These are phyloP conservation scores for Plasmodium cynomolgi DNA, from an alignment of 169 alveolate species.

Conservation along the genomic window DNA sequence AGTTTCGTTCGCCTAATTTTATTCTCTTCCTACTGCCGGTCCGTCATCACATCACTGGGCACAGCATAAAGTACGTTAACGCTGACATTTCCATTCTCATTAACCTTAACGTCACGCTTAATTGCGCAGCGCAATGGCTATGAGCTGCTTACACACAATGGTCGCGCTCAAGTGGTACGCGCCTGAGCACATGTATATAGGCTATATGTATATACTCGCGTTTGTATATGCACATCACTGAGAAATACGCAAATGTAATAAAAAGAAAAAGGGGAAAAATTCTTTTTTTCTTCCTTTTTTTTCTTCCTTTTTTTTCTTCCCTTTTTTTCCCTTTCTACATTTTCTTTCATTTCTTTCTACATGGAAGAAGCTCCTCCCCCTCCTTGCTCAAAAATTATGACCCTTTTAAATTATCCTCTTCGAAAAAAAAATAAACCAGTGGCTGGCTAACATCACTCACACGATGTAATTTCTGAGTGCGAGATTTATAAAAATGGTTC, in stretches of 20 bases:
- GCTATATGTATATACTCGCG: neutral
- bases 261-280: neutral
- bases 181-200: neutral
- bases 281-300: neutral
- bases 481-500: neutral
- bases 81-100: neutral
- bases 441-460: neutral
- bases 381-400: neutral
- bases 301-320: neutral
- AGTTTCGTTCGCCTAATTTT: neutral
- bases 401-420: neutral
- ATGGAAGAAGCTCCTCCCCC: neutral
- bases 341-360: neutral
- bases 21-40: neutral
- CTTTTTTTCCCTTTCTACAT: neutral
- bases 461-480: neutral
- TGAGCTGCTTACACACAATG: neutral
- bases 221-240: neutral
- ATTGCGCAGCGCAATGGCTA: neutral
- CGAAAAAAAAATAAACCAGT: neutral
- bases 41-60: neutral
- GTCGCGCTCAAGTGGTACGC: neutral
- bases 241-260: neutral
- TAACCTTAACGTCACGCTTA: neutral
- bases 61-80: neutral